Base-by-base conservation (phyloP, 73 alveolate genomes). In the Blepharisma stoltei region DNA sequence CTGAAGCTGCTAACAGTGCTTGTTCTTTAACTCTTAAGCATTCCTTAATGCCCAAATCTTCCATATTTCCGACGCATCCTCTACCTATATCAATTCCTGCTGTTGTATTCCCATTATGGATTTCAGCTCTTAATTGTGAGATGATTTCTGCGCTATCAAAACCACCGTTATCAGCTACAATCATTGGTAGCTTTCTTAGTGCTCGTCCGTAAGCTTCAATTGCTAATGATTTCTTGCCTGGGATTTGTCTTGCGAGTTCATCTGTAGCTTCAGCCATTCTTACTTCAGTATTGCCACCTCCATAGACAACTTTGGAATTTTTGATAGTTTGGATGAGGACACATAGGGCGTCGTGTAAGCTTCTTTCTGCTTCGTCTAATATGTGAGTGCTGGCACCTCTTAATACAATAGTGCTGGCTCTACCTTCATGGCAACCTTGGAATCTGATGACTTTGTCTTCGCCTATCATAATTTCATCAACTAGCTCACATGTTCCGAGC, bases 391-490 rank as follows among this genome's bases (percentile, higher is more conserved):
- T 90, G 20, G 98, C 97, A 52, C 99, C 99, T 89, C 99, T 89
- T 54, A 95, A 89, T 7, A 95, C 98, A 45, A 95, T 95, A 6
- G 95, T 77, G 82, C 98, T 88, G 45, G 99, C 99, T 83, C 94
- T 93, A 32, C 95, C 89, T 53, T 90, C 95, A 46, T 81, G 81
- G 76, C 98, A 92, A 73, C 98, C 98, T 20, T 95, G 76, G 87
- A 95, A 95, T 85, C 85, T 86, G 79, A 95, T 94, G 46, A 92
- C 98, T 82, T 94, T 95, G 86, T 95, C 99, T 94, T 95, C 99
- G 11, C 99, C 99, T 65, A 95, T 95, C 95, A 95, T 94, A 44
- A 95, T 90, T 81, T 95, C 99, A 80, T 95, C 99, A 65, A 95
- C 92, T 38, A 80, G 73, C 37, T 80, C 97, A 82, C 99, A 95